phyloP scores from a whole-genome alignment of 495 filamentous ascomycete genomes.

The Talaromyces ruber region DNA sequence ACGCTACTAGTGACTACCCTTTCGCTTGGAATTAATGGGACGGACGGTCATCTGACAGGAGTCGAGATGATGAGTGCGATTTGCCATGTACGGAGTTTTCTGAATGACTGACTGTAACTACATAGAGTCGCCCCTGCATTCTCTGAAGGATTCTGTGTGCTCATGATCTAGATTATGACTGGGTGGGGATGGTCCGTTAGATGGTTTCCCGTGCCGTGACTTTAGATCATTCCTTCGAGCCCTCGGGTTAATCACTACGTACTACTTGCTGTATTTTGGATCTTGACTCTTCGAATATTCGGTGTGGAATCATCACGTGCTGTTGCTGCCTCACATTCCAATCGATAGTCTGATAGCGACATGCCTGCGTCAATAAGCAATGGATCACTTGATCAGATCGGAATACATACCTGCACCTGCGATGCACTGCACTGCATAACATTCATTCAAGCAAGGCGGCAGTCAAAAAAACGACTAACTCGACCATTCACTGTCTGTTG shows the following conservation, averaged over 20 bases:
- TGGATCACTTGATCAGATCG: neutral
- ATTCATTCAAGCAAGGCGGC: neutral
- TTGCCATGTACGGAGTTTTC: neutral
- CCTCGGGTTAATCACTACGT: neutral
- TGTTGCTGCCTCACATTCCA: neutral
- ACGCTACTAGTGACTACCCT: neutral
- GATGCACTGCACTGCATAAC: neutral
- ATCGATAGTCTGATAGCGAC: neutral
- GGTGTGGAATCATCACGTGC: neutral
- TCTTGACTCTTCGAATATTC: neutral
- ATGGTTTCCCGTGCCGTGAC: neutral
- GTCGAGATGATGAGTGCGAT: neutral
- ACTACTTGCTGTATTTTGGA: no score
- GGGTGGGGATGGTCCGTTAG: neutral
- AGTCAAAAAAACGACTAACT: neutral
- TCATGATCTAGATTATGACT: neutral
- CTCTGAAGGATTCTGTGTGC: neutral
- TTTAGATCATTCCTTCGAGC: neutral
- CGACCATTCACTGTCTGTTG: neutral
- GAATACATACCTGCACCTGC: no score
- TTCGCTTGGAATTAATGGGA: neutral
- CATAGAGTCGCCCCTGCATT: neutral
- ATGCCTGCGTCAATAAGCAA: neutral
- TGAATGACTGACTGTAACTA: no score
- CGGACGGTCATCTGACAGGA: neutral